Evolutionary conservation across 345 rosid species (phyloP).

Genomic region (Cardiospermum halicacabum): DNA sequence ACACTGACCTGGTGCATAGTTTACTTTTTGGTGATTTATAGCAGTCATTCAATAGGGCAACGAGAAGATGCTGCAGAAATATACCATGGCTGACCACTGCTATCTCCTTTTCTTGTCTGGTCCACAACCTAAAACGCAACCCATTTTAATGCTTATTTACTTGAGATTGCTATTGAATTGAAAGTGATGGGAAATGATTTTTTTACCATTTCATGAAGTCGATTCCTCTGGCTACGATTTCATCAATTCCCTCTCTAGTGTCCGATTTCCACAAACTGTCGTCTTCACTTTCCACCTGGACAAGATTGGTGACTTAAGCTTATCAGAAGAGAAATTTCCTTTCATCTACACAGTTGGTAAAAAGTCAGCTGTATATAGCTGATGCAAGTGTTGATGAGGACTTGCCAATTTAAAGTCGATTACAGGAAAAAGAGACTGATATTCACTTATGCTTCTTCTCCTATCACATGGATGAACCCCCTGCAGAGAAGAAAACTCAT

Average conservation of each 20-base stretch:
- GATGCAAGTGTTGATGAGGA: not conserved
- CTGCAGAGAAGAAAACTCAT: constrained; percentile 22
- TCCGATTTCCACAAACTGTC: constrained; percentile 54
- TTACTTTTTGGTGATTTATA: constrained; percentile 16
- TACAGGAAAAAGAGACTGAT: constrained; percentile 47
- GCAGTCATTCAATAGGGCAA: constrained; percentile 38
- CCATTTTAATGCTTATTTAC: not conserved
- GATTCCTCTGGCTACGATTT: constrained; percentile 56
- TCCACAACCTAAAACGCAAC: constrained; percentile 47
- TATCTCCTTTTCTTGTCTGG: constrained; percentile 74
- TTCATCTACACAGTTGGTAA: not conserved
- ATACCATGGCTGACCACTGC: constrained; percentile 74
- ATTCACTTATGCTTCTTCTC: constrained; percentile 58
- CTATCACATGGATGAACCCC: constrained; percentile 73
- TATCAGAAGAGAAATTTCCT: not conserved
- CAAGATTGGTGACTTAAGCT: not conserved
- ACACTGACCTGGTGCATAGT: constrained; percentile 34
- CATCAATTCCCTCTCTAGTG: constrained; percentile 44
- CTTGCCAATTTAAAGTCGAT: constrained; percentile 70
- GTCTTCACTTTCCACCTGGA: constrained; percentile 66
- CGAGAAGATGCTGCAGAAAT: constrained; percentile 50
- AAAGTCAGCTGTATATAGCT: not conserved
- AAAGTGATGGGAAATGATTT: not conserved
- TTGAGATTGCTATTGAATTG: not conserved
- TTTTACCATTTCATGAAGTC: constrained; percentile 57